Evolutionary conservation across 2,329 filamentous ascomycete genomes (phyloP).

Genomic region (Exophiala mesophila): DNA sequence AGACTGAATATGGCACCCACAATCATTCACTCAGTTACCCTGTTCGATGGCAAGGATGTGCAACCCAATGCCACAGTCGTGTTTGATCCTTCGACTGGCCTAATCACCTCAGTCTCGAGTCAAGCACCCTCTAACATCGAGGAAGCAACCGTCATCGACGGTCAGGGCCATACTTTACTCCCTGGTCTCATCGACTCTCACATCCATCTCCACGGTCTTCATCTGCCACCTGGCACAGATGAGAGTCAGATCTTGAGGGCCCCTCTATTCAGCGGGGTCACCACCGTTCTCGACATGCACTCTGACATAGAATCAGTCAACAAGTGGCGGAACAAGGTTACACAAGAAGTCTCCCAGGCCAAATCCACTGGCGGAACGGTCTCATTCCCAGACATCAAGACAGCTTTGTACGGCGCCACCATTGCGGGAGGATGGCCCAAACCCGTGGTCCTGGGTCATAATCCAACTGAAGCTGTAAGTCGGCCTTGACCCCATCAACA

Average conservation of each 20-base stretch:
- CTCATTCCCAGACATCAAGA: slow-evolving; percentile 43
- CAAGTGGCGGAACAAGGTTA: slow-evolving; percentile 13
- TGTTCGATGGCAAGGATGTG: slow-evolving; percentile 22
- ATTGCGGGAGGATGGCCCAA: slow-evolving; percentile 52
- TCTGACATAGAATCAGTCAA: slow-evolving; percentile 20
- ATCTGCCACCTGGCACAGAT: slow-evolving; percentile 20
- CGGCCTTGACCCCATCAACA: neutral
- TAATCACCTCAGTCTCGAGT: slow-evolving; percentile 23
- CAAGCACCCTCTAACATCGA: slow-evolving; percentile 4
- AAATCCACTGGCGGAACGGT: slow-evolving; percentile 16
- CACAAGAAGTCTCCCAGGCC: slow-evolving; percentile 18
- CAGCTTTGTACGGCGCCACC: slow-evolving; percentile 45
- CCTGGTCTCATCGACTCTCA: slow-evolving; percentile 27
- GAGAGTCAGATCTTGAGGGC: slow-evolving; percentile 14
- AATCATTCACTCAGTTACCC: slow-evolving; percentile 20
- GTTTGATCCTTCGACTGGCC: slow-evolving; percentile 21
- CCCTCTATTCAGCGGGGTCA: slow-evolving; percentile 24
- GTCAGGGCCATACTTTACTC: slow-evolving; percentile 23
- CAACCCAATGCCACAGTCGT: slow-evolving; percentile 20
- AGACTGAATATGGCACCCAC: slow-evolving; percentile 16
- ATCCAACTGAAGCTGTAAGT: slow-evolving; percentile 29
- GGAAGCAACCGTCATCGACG: slow-evolving; percentile 23
- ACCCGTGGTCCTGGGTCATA: slow-evolving; percentile 19
- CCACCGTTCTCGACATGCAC: slow-evolving; percentile 27
- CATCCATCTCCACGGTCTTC: slow-evolving; percentile 20